These are phyloP conservation scores for Tolypocladium nubicola DNA, from an alignment of 2,329 filamentous ascomycete genomes.

Conservation along the genomic window DNA sequence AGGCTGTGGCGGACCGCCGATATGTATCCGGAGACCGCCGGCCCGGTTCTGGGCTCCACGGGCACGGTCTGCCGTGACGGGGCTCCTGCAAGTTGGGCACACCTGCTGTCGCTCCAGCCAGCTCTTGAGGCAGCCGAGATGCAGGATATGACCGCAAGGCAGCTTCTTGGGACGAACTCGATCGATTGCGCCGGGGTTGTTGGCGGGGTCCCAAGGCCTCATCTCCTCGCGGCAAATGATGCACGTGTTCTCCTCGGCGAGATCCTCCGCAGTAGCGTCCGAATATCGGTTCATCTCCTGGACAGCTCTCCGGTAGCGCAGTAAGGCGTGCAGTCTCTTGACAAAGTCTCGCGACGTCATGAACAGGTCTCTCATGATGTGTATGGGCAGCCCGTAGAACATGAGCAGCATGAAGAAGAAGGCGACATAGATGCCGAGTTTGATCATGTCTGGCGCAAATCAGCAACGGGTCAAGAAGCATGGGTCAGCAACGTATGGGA, in stretches of 20 bases:
- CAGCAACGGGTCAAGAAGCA: constrained; percentile 7
- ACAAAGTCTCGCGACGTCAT: constrained; percentile 87
- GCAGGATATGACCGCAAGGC: constrained; percentile 89
- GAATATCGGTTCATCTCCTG: constrained; percentile 91
- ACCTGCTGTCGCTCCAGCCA: constrained; percentile 97
- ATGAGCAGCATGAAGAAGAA: constrained; percentile 91
- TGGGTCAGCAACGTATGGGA: neutral
- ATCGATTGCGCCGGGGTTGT: constrained; percentile 63
- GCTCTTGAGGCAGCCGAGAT: constrained; percentile 88
- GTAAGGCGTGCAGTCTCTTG: constrained; percentile 77
- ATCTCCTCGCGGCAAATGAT: constrained; percentile 98
- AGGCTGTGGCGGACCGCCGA: constrained; percentile 12
- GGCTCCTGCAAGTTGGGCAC: constrained; percentile 84
- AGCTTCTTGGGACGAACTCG: constrained; percentile 87
- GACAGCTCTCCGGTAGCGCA: constrained; percentile 84
- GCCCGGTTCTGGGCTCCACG: constrained; percentile 15
- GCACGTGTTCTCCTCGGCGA: constrained; percentile 80
- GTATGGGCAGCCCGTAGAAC: constrained; percentile 92
- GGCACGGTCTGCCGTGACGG: constrained; percentile 42
- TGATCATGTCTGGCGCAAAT: constrained; percentile 62
- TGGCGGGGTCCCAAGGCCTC: constrained; percentile 58
- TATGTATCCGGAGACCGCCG: constrained; percentile 19
- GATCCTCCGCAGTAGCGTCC: constrained; percentile 80
- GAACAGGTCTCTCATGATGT: constrained; percentile 92
- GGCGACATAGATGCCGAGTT: constrained; percentile 75